Evolutionary conservation across 768 basidiomycete genomes (phyloP).

Genomic region (Kwoniella dejecticola): DNA sequence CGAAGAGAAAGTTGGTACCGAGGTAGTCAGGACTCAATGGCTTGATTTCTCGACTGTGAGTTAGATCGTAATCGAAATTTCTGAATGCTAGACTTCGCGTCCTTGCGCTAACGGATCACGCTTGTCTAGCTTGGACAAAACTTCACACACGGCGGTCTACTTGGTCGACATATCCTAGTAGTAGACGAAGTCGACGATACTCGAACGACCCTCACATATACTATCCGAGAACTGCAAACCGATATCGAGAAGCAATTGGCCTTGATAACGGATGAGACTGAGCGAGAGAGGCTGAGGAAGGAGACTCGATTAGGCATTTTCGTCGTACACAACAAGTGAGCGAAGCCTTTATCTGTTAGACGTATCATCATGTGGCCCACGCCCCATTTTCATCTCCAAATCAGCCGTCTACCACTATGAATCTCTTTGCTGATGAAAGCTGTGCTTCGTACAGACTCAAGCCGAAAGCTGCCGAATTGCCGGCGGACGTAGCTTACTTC

Average conservation of each 20-base stretch:
- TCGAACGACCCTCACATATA: conserved; percentile 85
- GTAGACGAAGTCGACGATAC: conserved; percentile 63
- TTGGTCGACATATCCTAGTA: conserved; percentile 80
- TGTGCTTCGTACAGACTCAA: conserved; percentile 73
- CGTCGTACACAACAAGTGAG: conserved; percentile 63
- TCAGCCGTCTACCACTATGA: too few relatives aligned
- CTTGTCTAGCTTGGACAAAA: conserved; percentile 52
- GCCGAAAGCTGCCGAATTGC: conserved; percentile 74
- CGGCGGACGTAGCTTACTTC: conserved; percentile 71
- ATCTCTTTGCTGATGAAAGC: too few relatives aligned
- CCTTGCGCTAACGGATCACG: too few relatives aligned
- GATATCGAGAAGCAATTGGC: conserved; percentile 69
- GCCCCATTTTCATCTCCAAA: too few relatives aligned
- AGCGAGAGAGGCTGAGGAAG: conserved; percentile 70
- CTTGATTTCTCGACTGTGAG: conserved; percentile 60
- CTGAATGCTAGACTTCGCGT: too few relatives aligned
- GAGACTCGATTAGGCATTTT: conserved; percentile 87
- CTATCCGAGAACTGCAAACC: conserved; percentile 80
- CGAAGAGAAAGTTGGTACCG: conserved; percentile 56
- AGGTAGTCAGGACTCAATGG: conserved; percentile 97
- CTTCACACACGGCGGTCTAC: conserved; percentile 59
- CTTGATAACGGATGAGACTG: conserved; percentile 67
- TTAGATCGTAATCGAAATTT: background rate
- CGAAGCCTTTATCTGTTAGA: too few relatives aligned
- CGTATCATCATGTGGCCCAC: too few relatives aligned